A percentile compares a stretch with the other conserved stretches of the same genome.
These are phyloP conservation scores for Aspergillus sparsus DNA, from an alignment of 495 filamentous ascomycete species.

Conservation along the genomic window DNA sequence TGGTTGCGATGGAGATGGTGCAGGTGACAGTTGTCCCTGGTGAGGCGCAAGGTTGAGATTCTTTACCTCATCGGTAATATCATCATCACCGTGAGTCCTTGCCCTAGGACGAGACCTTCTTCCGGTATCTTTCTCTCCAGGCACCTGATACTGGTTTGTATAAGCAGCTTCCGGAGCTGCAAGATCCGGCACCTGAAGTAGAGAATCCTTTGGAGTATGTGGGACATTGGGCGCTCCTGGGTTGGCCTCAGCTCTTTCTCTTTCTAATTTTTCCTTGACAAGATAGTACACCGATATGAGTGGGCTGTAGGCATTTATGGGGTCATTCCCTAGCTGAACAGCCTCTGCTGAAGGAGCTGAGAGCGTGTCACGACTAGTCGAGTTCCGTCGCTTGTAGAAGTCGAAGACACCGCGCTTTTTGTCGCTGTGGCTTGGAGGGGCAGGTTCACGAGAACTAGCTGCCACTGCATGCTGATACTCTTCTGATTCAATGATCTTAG, in stretches of 20 bases:
- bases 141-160: slow-evolving; percentile 87
- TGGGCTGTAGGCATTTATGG: slow-evolving; percentile 90
- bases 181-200: slow-evolving; percentile 70
- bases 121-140: slow-evolving; percentile 76
- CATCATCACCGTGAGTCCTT: slow-evolving; percentile 94
- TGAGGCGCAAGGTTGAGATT: slow-evolving; percentile 62
- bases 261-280: slow-evolving; percentile 89
- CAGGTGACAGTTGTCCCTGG: slow-evolving; percentile 53
- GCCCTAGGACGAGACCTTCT: slow-evolving; percentile 81
- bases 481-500: slow-evolving; percentile 80
- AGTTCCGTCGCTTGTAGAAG: slow-evolving; percentile 95
- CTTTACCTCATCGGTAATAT: slow-evolving; percentile 74
- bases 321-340: slow-evolving; percentile 79
- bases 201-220: slow-evolving; percentile 57
- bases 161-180: slow-evolving; percentile 83
- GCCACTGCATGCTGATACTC: slow-evolving; percentile 85
- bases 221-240: slow-evolving; percentile 60
- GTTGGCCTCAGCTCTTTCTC: slow-evolving; percentile 67
- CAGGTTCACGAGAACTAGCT: slow-evolving; percentile 64
- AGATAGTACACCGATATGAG: slow-evolving; percentile 95
- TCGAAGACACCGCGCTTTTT: slow-evolving; percentile 91
- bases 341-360: slow-evolving; percentile 83
- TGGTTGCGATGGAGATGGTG: slow-evolving; percentile 54
- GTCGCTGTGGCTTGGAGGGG: slow-evolving; percentile 67
- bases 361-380: slow-evolving; percentile 85